Percentiles rank a stretch among this genome's conserved stretches.
Conservation (phyloP, 306 rosid species). For the Echinosophora koreensis region DNA sequence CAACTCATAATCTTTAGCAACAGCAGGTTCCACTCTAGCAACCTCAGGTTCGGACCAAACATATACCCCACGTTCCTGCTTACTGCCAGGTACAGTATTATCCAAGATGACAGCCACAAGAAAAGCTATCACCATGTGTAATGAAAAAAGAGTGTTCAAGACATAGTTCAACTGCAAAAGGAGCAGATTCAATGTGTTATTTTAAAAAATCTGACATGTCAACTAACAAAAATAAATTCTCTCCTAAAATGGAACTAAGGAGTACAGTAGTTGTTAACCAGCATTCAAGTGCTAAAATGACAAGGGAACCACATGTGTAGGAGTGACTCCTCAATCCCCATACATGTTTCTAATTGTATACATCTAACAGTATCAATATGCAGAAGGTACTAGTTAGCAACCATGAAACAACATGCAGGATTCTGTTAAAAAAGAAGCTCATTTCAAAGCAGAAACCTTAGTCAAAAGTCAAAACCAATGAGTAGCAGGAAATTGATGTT, state of each 20-base stretch:
- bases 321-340: neutral
- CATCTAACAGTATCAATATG: neutral
- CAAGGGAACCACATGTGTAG: conserved; percentile 3
- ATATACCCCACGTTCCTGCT: conserved; percentile 95
- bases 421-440: neutral
- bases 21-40: conserved; percentile 86
- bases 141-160: conserved; percentile 78
- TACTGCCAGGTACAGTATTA: conserved; percentile 97
- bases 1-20: conserved; percentile 78
- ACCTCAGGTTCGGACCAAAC: conserved; percentile 89
- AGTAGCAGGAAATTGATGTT: conserved; percentile 31
- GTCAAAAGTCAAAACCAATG: neutral
- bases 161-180: conserved; percentile 77
- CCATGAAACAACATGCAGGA: conserved; percentile 33
- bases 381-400: conserved; percentile 18
- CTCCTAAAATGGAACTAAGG: neutral
- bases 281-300: conserved; percentile 25
- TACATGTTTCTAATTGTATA: neutral
- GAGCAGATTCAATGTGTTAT: conserved; percentile 18
- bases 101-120: conserved; percentile 88
- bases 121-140: conserved; percentile 93
- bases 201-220: conserved; percentile 21
- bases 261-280: conserved; percentile 1
- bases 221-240: conserved; percentile 19
- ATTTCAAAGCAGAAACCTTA: conserved; percentile 11